Base-by-base conservation (phyloP, 2,329 filamentous ascomycete species). In the Penicillium sp. region DNA sequence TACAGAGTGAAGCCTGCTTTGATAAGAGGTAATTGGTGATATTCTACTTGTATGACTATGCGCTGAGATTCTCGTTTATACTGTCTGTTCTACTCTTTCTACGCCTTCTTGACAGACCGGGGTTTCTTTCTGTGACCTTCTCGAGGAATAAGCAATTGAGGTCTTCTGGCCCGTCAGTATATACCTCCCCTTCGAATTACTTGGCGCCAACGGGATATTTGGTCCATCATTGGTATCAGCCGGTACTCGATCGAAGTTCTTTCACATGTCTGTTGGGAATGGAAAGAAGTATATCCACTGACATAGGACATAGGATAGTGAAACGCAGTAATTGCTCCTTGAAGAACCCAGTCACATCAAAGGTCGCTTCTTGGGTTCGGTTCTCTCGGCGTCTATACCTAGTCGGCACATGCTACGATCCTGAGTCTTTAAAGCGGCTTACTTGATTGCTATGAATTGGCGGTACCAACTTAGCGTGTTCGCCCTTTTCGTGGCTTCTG, bases 401-500 rank as follows among this genome's bases (percentile, higher is more conserved):
- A n/a, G n/a, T 25, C 41, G 46, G 46, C 55, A 63, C 54, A 64
- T 64, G 60, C 46, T 54, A 49, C 29, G 38, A 53, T 44, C 56
- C 43, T 58, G 46, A 53, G 43, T 16, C 41, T 46, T 28, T 28
- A n/a, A 44, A 37, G 31, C 41, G 49, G 38, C 41, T 45, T 31
- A 43, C 28, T 43, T 22, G 9, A 46, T 44, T 52, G 40, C 30
- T 43, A 71, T 72, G 69, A 55, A 62, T 61, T 65, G 61, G 66
- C 58, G 54, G 53, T 54, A 54, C 47, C 46, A 54, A 43, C 49
- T 60, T 49, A 45, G 54, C 14, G 47, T 67, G 47, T 50, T 71
- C 47, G 57, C 63, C 46, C 56, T 63, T 43, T 66, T 65, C 41
- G 64, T 56, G 44, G 41, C 52, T 12, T 51, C 56, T 18, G 59